Evolutionary conservation across 345 rosid genomes (phyloP).

Genomic region (Psidium friedrichsthalianum): DNA sequence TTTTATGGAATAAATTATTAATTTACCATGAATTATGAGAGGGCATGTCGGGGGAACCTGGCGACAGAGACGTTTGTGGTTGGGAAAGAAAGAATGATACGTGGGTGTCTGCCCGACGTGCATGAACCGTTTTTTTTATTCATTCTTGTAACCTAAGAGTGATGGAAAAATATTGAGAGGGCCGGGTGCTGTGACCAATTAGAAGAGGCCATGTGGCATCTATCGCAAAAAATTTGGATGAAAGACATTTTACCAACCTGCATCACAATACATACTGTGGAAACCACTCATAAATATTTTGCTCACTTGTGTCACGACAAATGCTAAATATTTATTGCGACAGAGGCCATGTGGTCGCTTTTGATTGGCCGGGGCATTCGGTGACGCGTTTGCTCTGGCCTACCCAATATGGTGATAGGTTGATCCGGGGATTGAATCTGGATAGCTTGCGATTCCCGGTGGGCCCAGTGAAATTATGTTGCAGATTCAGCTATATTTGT

Average conservation of each 20-base stretch:
- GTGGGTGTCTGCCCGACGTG: not conserved
- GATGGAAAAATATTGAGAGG: no score
- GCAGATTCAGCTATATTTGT: not conserved
- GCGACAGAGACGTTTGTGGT: not conserved
- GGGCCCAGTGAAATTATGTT: not conserved
- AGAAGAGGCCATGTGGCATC: no score
- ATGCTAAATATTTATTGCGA: no score
- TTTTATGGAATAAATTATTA: not conserved
- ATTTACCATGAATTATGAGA: not conserved
- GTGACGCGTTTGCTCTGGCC: no score
- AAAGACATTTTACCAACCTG: no score
- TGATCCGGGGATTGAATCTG: not conserved
- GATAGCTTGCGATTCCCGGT: not conserved
- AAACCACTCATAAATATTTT: no score
- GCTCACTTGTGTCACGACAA: no score
- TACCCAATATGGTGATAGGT: not conserved
- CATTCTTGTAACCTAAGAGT: not conserved
- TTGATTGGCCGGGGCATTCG: no score
- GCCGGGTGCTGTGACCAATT: no score
- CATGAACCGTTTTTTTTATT: not conserved
- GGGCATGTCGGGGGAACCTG: not conserved
- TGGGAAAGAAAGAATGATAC: not conserved
- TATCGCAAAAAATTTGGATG: no score
- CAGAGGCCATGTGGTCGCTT: no score
- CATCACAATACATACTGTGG: no score